Conservation (phyloP, 2,329 filamentous ascomycete genomes). For the Cyphellophora europaea region DNA sequence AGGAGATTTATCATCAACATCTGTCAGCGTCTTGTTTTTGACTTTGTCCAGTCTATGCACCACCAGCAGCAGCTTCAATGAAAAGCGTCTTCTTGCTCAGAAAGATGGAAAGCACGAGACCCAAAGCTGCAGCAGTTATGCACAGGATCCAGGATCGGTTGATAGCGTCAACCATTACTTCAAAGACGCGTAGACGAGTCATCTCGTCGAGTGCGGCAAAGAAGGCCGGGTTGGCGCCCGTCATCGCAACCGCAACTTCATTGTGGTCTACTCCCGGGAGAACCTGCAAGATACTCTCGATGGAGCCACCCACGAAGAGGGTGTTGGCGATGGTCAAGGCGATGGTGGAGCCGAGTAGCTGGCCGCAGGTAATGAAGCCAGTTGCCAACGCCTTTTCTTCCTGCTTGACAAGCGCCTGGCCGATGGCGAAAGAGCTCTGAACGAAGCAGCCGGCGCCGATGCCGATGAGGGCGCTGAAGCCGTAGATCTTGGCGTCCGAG, state of each 20-base stretch:
- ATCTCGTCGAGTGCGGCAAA: no score
- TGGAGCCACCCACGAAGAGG: conserved; percentile 3
- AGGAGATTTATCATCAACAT: not conserved
- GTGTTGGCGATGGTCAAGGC: conserved; percentile 3
- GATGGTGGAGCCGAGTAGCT: conserved; percentile 3
- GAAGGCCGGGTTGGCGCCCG: conserved; percentile 1
- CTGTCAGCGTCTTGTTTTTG: not conserved
- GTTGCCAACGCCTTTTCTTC: conserved; percentile 2
- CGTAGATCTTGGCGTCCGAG: conserved; percentile 17
- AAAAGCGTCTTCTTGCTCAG: not conserved
- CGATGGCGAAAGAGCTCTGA: conserved; percentile 17
- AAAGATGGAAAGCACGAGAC: not conserved
- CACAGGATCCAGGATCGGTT: conserved; percentile 16
- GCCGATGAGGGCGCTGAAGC: conserved; percentile 18
- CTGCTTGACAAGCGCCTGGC: conserved; percentile 4
- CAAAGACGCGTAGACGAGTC: no score
- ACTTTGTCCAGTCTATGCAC: no score
- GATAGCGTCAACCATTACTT: conserved; percentile 19
- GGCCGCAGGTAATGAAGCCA: conserved; percentile 6
- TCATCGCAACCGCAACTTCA: conserved; percentile 2
- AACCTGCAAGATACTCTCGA: not conserved
- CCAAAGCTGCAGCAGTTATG: conserved; percentile 16
- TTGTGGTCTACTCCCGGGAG: conserved; percentile 1
- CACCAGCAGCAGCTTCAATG: not conserved
- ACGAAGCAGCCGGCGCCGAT: conserved; percentile 16